phyloP scores from a whole-genome alignment of 805 yeast species.

The Saccharomyces kudriavzevii region DNA sequence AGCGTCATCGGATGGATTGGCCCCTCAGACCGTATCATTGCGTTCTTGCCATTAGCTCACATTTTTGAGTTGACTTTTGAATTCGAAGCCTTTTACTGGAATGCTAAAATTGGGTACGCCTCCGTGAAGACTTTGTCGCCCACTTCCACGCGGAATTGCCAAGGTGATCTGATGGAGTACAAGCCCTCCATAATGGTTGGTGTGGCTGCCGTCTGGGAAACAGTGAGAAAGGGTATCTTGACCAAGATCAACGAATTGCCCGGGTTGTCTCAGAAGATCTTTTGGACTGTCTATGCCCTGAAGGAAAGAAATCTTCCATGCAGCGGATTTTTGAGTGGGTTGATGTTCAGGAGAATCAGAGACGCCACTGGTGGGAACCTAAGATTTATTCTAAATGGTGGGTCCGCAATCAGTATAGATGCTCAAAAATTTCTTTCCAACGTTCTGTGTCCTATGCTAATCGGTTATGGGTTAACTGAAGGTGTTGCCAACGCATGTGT shows the following conservation, averaged over 20 bases:
- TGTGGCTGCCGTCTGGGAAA: constrained; percentile 98
- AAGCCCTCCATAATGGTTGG: constrained; percentile 94
- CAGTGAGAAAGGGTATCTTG: constrained; percentile 83
- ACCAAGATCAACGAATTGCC: constrained; percentile 66
- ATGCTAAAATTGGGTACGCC: constrained; percentile 82
- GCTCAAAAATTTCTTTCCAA: constrained; percentile 77
- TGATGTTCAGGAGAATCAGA: constrained; percentile 80
- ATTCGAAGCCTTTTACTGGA: constrained; percentile 76
- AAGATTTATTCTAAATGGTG: constrained; percentile 73
- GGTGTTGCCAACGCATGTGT: constrained; percentile 84
- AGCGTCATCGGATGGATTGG: constrained; percentile 50
- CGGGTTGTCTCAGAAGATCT: constrained; percentile 61
- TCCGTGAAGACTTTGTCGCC: constrained; percentile 85
- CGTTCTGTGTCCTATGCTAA: constrained; percentile 75
- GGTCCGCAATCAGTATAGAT: constrained; percentile 78
- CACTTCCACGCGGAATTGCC: constrained; percentile 70
- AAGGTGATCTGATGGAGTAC: constrained; percentile 80
- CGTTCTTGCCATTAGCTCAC: constrained; percentile 92
- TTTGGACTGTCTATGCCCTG: constrained; percentile 81
- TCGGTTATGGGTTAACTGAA: constrained; percentile 96
- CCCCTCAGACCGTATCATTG: constrained; percentile 63
- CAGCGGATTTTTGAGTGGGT: constrained; percentile 48
- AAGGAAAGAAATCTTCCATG: constrained; percentile 76
- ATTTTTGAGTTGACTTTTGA: constrained; percentile 90
- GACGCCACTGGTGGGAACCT: constrained; percentile 93